Evolutionary conservation across 768 basidiomycete genomes (phyloP).

Genomic region (Lentinula edodes): DNA sequence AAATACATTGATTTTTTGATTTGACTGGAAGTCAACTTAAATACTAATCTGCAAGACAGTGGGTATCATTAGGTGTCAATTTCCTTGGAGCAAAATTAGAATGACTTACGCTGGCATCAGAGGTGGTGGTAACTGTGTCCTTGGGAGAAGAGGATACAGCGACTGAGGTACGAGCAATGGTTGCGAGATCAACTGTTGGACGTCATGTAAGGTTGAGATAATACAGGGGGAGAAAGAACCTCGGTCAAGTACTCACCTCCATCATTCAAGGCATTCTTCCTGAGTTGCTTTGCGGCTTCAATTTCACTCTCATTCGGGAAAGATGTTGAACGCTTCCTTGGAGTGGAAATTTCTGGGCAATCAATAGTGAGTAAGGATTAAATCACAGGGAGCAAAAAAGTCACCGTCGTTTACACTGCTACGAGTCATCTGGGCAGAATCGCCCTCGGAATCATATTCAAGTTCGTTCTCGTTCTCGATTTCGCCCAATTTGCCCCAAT

Average conservation of each 20-base stretch:
- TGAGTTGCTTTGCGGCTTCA: conserved; percentile 47
- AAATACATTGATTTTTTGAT: neutral
- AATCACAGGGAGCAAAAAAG: neutral
- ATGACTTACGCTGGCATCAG: neutral
- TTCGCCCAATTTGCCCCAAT: conserved; percentile 81
- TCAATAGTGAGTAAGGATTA: neutral
- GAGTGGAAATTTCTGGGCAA: conserved; percentile 9
- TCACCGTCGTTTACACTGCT: neutral
- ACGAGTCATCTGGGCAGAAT: conserved; percentile 15
- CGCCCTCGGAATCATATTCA: conserved; percentile 33
- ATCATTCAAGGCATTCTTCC: conserved; percentile 68
- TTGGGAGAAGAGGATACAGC: conserved; percentile 38
- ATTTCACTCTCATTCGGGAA: conserved; percentile 57
- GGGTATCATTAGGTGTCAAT: too few species aligned
- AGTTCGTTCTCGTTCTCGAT: conserved; percentile 48
- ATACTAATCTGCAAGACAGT: neutral
- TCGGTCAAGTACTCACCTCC: conserved; percentile 35
- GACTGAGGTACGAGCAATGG: conserved; percentile 80
- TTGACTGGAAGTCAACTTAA: neutral
- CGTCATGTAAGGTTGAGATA: neutral
- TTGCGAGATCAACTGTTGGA: conserved; percentile 52
- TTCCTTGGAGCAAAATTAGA: neutral
- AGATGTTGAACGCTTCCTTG: conserved; percentile 30
- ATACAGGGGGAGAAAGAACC: conserved; percentile 11
- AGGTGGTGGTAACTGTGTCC: neutral